Percentiles rank a stretch among this genome's conserved stretches.
phyloP scores from a whole-genome alignment of 192 early-diverging fungal genomes.

The Chytriomyces confervae region DNA sequence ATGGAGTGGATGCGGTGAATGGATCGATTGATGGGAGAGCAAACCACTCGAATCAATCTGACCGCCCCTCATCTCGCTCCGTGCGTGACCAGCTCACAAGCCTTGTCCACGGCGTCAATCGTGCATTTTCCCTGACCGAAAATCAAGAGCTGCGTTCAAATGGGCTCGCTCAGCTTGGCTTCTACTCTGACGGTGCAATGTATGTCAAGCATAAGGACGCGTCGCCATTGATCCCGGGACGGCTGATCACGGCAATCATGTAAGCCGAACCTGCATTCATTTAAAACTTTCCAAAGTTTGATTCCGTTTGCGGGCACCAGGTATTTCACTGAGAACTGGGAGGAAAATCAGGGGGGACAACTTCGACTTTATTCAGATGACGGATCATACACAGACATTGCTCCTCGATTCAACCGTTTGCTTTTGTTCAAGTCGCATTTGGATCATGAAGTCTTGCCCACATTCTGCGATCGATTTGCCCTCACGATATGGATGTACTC shows the following conservation, averaged over 20 bases:
- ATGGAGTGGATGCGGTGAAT: not conserved
- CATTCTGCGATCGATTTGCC: conserved; percentile 33
- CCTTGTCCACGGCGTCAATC: conserved; percentile 7
- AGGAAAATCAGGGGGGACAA: conserved; percentile 17
- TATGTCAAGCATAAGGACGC: conserved; percentile 30
- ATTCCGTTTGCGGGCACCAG: not conserved
- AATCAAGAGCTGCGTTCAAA: conserved; percentile 9
- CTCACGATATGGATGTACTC: conserved; percentile 46
- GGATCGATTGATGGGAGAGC: not conserved
- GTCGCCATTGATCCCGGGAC: conserved; percentile 27
- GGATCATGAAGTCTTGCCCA: conserved; percentile 38
- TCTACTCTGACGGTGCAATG: conserved; percentile 15
- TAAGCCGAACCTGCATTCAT: not conserved
- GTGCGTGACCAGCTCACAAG: no score
- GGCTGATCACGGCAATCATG: conserved; percentile 15
- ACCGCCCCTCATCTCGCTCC: no score
- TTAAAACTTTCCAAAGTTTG: not conserved
- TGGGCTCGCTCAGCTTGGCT: conserved; percentile 15
- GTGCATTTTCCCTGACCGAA: not conserved
- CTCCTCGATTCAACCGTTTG: conserved; percentile 24
- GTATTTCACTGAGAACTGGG: conserved; percentile 18
- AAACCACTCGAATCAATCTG: not conserved
- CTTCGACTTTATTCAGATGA: conserved; percentile 12
- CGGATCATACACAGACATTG: conserved; percentile 18
- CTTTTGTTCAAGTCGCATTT: conserved; percentile 32